Evolutionary conservation across 352 stramenopile species (phyloP), one percentile per base, ranked within the genome.

Genomic region (Globisporangium mamillatum): DNA sequence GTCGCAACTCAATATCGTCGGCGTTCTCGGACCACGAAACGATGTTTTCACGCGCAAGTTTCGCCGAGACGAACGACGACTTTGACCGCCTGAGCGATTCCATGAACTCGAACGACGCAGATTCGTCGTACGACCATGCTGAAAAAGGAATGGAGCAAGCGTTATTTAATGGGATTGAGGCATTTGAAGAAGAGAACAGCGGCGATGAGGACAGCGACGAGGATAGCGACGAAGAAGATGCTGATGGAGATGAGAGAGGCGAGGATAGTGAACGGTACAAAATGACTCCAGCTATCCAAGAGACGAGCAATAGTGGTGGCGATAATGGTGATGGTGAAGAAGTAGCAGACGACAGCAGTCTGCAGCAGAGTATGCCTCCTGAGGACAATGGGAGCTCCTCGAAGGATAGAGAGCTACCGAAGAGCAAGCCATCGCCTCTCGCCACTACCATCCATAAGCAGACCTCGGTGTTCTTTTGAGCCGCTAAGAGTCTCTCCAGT

Each of bases 11-110:
- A 52, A 58, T 66, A 6, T 66, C 66, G 38, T 84, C 73, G 20
- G 73, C 72, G n/a, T 69, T 82, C 20, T 86, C 81, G 6, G 77
- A 75, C 14, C 68, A 66, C 25, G 72, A 78, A 38, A 86, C 81
- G 50, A 62, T 82, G 6, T 84, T 81, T 48, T 85, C 79, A 20
- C 79, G 73, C 14, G 68, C 71, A 10, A 83, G 76, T 36, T 72
- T 80, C 50, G 57, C 69, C 2, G 68, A 71, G 12, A 80, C 69
- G 34, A 59, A 79, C 68, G 78, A 74, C 27, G 62, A 83, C 60
- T 71, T 70, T 1, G 76, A 79, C 53, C 70, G 41, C 25, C 36
- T 58, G 25, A 83, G 76, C 46, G 76, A 80, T 48, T 67, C 66
- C 14, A 71, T 71, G 66, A 14, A 64, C 18, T 73, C 46, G 8